Evolutionary conservation across 2,329 filamentous ascomycete species (phyloP).

Genomic region (Paecilomyces sp.): DNA sequence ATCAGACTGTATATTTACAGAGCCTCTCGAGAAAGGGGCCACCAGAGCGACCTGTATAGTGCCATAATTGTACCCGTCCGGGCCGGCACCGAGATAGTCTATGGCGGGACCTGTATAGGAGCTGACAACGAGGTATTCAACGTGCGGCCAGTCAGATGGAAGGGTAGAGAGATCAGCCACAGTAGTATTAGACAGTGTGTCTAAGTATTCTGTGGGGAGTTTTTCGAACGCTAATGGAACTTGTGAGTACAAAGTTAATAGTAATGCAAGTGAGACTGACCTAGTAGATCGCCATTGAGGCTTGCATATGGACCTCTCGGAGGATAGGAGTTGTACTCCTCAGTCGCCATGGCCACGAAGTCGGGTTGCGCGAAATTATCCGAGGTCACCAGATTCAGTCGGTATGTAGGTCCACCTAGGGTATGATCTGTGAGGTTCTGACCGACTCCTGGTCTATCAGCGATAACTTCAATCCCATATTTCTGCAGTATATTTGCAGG

Average conservation of each 20-base stretch:
- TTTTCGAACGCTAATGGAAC: too few relatives aligned
- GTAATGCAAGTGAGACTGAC: too few relatives aligned
- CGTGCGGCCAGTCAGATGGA: background rate
- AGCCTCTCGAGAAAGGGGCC: background rate
- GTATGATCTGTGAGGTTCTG: background rate
- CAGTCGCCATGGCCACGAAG: background rate
- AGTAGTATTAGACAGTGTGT: background rate
- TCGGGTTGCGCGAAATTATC: background rate
- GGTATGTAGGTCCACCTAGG: background rate
- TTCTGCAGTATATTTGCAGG: background rate
- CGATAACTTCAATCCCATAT: background rate
- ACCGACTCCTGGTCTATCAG: background rate
- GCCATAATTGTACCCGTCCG: background rate
- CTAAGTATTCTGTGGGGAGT: too few relatives aligned
- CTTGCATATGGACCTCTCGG: too few relatives aligned
- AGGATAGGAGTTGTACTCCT: background rate
- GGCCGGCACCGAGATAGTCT: background rate
- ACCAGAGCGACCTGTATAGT: background rate
- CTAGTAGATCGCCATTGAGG: too few relatives aligned
- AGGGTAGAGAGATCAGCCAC: background rate
- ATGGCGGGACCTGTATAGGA: background rate
- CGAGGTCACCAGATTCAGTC: background rate
- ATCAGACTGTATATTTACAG: background rate
- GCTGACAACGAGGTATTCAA: background rate
- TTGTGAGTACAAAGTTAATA: too few relatives aligned